Evolutionary conservation across 129 eudicot genomes (phyloP).

Genomic region (Apium graveolens): DNA sequence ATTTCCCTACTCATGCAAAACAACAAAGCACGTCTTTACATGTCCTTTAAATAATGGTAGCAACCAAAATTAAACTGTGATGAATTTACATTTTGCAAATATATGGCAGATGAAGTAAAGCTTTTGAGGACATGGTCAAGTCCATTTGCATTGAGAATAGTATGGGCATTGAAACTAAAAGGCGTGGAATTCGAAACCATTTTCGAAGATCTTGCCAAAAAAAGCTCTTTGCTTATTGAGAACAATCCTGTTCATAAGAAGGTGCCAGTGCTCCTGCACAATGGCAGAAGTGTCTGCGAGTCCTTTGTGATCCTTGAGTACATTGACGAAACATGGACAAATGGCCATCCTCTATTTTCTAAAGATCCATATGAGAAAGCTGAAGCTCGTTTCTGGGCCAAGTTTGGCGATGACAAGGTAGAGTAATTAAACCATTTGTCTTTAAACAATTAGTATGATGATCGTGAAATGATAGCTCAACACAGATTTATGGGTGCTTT

Average conservation of each 20-base stretch:
- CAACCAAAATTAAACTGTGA: not conserved
- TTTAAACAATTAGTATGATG: not conserved
- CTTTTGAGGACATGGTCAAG: conserved; percentile 65
- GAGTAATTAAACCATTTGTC: not conserved
- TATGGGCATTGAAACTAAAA: conserved; percentile 54
- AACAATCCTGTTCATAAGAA: conserved; percentile 52
- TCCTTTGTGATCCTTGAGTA: conserved; percentile 44
- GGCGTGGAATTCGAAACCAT: conserved; percentile 41
- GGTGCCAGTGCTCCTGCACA: conserved; percentile 55
- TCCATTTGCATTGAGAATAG: conserved; percentile 44
- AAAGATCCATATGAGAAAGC: conserved; percentile 53
- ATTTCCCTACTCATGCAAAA: not conserved
- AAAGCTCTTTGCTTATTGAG: conserved; percentile 35
- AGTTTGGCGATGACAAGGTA: conserved; percentile 54
- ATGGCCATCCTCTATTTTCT: conserved; percentile 33
- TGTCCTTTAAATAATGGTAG: not conserved
- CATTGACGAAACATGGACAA: conserved; percentile 46
- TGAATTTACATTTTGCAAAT: not conserved
- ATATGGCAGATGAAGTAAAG: conserved; percentile 55
- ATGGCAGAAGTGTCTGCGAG: conserved; percentile 45
- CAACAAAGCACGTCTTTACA: not conserved
- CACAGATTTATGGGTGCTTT: not conserved
- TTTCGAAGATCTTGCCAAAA: conserved; percentile 36
- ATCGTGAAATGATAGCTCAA: not conserved
- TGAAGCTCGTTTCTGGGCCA: conserved; percentile 56